Evolutionary conservation across 2,329 filamentous ascomycete species (phyloP).

Genomic region (Penicillium sp.): DNA sequence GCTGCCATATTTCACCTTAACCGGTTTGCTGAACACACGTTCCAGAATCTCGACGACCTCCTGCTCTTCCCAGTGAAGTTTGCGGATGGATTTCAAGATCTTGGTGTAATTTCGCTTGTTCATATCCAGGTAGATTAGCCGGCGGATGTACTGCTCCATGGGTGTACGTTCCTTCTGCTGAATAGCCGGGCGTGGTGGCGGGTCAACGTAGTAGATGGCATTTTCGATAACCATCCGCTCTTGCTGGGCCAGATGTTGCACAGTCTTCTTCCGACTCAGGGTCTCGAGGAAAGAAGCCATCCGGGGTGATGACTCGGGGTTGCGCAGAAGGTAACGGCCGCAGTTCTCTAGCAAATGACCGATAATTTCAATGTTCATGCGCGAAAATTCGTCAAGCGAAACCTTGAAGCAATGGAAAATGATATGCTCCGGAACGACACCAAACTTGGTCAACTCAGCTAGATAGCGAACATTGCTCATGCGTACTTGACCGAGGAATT

Average conservation of each 20-base stretch:
- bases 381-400: constrained; percentile 92
- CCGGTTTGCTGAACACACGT: constrained; percentile 92
- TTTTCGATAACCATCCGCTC: constrained; percentile 99
- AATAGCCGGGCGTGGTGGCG: constrained; percentile 87
- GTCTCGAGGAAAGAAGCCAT: constrained; percentile 96
- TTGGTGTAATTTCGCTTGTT: constrained; percentile 93
- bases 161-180: constrained; percentile 95
- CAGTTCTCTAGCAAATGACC: constrained; percentile 96
- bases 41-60: constrained; percentile 79
- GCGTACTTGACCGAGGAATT: constrained; percentile 90
- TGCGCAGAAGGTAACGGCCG: constrained; percentile 87
- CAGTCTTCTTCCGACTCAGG: constrained; percentile 89
- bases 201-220: constrained; percentile 95
- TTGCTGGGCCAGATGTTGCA: constrained; percentile 90
- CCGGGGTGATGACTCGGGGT: constrained; percentile 84
- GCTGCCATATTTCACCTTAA: constrained; percentile 96
- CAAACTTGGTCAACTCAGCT: constrained; percentile 95
- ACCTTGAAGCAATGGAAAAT: constrained; percentile 99
- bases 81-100: constrained; percentile 88
- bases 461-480: constrained; percentile 96
- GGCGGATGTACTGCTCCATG: constrained; percentile 87
- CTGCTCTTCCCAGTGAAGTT: constrained; percentile 94
- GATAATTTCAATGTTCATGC: constrained; percentile 99
- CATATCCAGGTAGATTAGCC: constrained; percentile 89
- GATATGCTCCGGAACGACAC: constrained; percentile 95